Percentiles rank a stretch among this genome's conserved stretches.
Evolutionary conservation across 306 rosid species (phyloP).

Genomic region (Hippophae gyantsensis): DNA sequence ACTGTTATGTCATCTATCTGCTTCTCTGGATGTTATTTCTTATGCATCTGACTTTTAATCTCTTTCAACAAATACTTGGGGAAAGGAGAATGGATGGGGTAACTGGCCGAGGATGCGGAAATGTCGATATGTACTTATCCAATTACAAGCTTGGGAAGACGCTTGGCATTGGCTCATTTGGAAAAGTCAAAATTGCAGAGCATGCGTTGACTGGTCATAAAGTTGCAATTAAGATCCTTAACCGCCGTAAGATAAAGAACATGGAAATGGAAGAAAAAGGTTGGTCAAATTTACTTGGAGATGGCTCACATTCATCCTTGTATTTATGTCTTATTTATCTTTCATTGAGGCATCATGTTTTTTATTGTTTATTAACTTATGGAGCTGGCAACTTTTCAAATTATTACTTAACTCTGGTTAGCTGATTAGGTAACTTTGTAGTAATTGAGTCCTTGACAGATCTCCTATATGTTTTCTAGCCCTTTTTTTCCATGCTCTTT

Average conservation of each 20-base stretch:
- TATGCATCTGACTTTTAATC: neutral
- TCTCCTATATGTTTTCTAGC: neutral
- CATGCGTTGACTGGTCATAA: conserved; percentile 76
- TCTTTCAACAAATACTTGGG: neutral
- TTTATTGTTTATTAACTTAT: too few relatives aligned
- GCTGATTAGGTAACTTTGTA: too few relatives aligned
- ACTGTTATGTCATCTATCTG: too few relatives aligned
- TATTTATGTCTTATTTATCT: neutral
- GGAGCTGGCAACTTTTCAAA: too few relatives aligned
- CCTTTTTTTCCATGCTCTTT: too few relatives aligned
- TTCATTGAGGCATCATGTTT: too few relatives aligned
- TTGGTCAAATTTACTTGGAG: conserved; percentile 18
- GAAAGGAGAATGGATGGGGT: conserved; percentile 45
- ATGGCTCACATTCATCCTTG: neutral
- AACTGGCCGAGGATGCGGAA: conserved; percentile 38
- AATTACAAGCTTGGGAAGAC: conserved; percentile 91
- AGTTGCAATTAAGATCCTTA: conserved; percentile 95
- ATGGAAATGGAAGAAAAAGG: conserved; percentile 98
- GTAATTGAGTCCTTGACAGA: too few relatives aligned
- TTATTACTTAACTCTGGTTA: too few relatives aligned
- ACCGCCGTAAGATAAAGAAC: conserved; percentile 64
- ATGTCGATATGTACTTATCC: conserved; percentile 41
- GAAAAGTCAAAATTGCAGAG: conserved; percentile 88
- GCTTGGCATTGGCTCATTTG: conserved; percentile 85
- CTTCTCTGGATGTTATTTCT: too few relatives aligned